Evolutionary conservation across 495 filamentous ascomycete genomes (phyloP), one percentile per base, ranked within the genome.

Genomic region (Alectoria sarmentosa): DNA sequence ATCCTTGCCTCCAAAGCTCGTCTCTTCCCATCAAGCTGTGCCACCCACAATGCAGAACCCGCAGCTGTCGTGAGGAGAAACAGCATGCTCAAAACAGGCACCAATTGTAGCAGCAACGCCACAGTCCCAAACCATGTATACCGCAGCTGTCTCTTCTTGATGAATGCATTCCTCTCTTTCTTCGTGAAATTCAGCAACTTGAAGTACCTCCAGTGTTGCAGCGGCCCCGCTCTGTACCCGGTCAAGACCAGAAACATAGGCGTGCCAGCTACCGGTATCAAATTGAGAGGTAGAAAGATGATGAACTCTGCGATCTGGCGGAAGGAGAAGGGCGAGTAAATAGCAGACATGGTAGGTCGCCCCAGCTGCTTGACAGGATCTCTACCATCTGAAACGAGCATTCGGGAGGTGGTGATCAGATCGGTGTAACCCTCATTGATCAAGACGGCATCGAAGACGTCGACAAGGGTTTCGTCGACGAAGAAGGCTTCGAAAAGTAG

Each of bases 261-360:
- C 1, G 82, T 80, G 8, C 86, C 86, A 13, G 79, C 83, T 36
- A 84, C 79, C 1, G 86, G 86, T 11, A 89, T 81, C 55, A 89
- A 82, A 68, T 86, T 88, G 38, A 89, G 76, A 32, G 86, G 86
- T 17, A 89, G 77, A 34, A 87, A 80, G 48, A 90, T 72, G n/a
- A 91, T 73, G 63, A 92, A 86, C 73, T 93, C 89, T 61, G 86
- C 66, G 61, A 91, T 91, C 70, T 92, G 88, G n/a, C 84, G 81
- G 19, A 89, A 67, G 62, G 88, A 90, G 66, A 89, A 88, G 1
- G 86, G 86, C 7, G 83, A 78, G 69, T 88, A 89, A 36, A 84
- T 76, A 3, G 84, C 82, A 52, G 78, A 79, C 42, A 73, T 77
- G 6, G 78, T 82, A 10, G 84, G 83, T 61, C 82, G 84, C 36